Base-by-base conservation (phyloP, 2,329 filamentous ascomycete species). In the Ophiostoma perfectum region DNA sequence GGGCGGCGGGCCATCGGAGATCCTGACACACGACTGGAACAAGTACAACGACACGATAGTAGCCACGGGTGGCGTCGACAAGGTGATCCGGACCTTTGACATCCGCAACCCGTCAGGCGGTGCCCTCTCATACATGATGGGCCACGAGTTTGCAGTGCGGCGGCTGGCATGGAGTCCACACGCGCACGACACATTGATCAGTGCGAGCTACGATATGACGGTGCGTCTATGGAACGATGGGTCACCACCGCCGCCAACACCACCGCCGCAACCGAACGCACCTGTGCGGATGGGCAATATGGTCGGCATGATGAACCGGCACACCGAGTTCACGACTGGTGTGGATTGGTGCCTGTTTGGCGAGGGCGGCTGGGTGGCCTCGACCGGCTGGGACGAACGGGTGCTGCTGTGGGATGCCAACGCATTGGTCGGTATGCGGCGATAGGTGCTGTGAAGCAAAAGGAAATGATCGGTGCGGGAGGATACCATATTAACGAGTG, bases 321-420 rank as follows among this genome's bases (percentile, higher is more conserved):
- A 99, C 78, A 97, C 94, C 0, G 95, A 99, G 80, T 99, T 99
- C 75, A 93, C 90, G 9, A 97, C 93, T 3, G 95, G 95, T 7
- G 91, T 98, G 0, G 95, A 99, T 77, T 99, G 96, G 95, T 99
- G 95, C 79, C 79, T 99, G 62, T 99, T 99, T 78, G 95, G 95
- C 4, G 90, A 88, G 38, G 93, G 96, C 72, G 95, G 95, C 5
- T 99, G 95, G 95, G 93, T 93, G 73, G 93, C 95, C 2, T 96
- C 91, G 71, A 91, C 90, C 1, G 93, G 92, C 0, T 99, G 95
- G 95, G 95, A 99, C 75, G 93, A 97, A 80, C 85, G 88, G 73
- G 84, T 99, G 11, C 81, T 96, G 74, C 86, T 99, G 5, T 99
- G 94, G 94, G 95, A 99, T 81, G 91, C 93, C 52, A 88, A 83